These are phyloP conservation scores for Halenospora varia DNA, from an alignment of 495 filamentous ascomycete species.

Conservation along the genomic window DNA sequence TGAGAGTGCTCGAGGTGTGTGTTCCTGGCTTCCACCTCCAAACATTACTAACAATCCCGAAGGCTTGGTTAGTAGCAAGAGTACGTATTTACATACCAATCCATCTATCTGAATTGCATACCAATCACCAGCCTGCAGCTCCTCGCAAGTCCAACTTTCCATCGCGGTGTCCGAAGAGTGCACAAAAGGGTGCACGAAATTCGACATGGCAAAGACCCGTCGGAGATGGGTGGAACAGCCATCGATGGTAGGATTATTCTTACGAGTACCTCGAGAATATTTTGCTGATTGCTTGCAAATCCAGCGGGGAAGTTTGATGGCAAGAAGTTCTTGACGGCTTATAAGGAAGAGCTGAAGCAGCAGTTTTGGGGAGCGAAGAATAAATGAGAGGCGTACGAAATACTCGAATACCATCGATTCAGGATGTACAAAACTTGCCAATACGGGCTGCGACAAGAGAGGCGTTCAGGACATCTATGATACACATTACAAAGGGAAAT, in stretches of 20 bases:
- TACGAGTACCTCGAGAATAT: neutral
- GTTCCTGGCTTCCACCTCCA: conserved; percentile 21
- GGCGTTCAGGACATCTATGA: too few species aligned
- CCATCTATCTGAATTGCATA: neutral
- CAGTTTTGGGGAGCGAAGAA: conserved; percentile 37
- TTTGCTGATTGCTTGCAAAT: conserved; percentile 14
- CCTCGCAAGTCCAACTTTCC: conserved; percentile 55
- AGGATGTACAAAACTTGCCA: too few species aligned
- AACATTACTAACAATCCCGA: conserved; percentile 21
- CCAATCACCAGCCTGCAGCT: conserved; percentile 38
- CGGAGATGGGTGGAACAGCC: conserved; percentile 53
- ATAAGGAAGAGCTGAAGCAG: conserved; percentile 56
- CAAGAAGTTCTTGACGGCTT: conserved; percentile 48
- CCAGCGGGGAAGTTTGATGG: conserved; percentile 23
- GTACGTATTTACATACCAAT: conserved; percentile 15
- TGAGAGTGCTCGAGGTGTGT: neutral
- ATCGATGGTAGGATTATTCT: conserved; percentile 42
- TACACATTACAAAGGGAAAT: too few species aligned
- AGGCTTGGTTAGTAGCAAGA: conserved; percentile 26
- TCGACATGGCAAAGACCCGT: conserved; percentile 50
- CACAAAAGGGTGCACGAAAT: conserved; percentile 50
- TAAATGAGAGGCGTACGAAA: conserved; percentile 18
- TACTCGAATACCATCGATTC: too few species aligned
- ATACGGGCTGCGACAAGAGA: too few species aligned
- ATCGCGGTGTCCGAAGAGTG: conserved; percentile 50